These are phyloP conservation scores for Leishmania braziliensis DNA, from an alignment of 208 protist genomes.

Conservation along the genomic window DNA sequence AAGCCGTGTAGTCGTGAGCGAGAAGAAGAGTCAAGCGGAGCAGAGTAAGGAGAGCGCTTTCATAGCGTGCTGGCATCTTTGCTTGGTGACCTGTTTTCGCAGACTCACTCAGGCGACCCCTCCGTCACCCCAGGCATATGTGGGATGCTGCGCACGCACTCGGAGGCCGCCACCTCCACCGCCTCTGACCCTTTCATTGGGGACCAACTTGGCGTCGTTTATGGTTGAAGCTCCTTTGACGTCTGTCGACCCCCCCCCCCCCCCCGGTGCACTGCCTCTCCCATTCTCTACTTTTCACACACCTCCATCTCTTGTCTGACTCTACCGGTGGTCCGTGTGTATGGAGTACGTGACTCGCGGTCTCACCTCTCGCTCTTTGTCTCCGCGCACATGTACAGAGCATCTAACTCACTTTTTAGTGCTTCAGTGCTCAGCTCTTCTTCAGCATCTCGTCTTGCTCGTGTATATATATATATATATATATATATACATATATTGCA, in stretches of 20 bases:
- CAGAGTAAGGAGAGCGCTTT: not conserved
- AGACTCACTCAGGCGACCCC: not conserved
- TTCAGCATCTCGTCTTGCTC: not conserved
- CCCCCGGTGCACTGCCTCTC: not conserved
- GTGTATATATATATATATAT: no score
- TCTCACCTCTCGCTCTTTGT: not conserved
- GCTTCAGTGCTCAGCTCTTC: not conserved
- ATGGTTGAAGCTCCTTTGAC: not conserved
- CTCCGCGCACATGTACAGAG: not conserved
- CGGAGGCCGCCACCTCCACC: not conserved
- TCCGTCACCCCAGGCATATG: not conserved
- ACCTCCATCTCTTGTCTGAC: not conserved
- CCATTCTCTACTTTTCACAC: not conserved
- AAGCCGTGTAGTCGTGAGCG: not conserved
- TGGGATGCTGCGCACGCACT: not conserved
- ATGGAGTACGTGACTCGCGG: not conserved
- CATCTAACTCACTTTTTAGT: not conserved
- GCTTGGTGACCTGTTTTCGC: not conserved
- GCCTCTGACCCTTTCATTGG: not conserved
- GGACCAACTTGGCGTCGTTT: not conserved
- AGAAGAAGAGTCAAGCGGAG: not conserved
- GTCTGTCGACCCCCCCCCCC: not conserved
- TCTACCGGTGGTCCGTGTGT: not conserved
- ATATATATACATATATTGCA: not conserved
- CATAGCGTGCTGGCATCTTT: not conserved